Base-by-base conservation (phyloP, 257 asterid species). In the Fraxinus anomala region DNA sequence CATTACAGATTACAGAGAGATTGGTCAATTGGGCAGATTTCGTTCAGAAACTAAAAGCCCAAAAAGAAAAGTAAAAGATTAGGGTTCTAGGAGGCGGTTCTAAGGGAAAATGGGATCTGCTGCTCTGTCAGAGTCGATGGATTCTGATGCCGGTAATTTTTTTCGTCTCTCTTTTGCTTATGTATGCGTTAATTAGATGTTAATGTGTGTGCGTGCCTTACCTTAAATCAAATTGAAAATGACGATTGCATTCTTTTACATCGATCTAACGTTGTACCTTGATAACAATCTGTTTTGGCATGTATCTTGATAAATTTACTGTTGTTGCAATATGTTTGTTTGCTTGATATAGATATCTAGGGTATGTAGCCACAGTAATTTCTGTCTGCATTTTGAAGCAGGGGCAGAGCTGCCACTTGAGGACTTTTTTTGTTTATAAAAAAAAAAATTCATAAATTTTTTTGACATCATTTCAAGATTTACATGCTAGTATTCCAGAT, bases 91-190 rank as follows among this genome's bases (percentile, higher is more conserved):
- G 21, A 68, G 23, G 40, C 23, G 40, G 24, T 3, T 19, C 7
- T 28, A 13, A 8, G 10, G 10, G 28, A 13, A 68, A 68, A 68
- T 68, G 72, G 40, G 36, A 12, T 68, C 72, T 68, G 40, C 42
- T 31, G 72, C 40, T 68, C 13, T 68, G 8, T 28, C 39, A 28
- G 72, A 68, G 31, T 12, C 72, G 39, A 34, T 68, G 72, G 39
- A 68, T 68, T 68, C 72, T 11, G 31, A 65, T 42, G 68, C 31
- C 10, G 74, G 80, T 76, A 76, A 76, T 39, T 16, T 11, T 30
- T 28, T 66, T 40, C 1, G 16, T 23, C 61, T 23, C n/a, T 3
- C 66, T 28, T 67, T 40, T 49, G 24, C 36, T 42, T 9, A 9
- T 76, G 8, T 28, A 1, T 42, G 68, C 23, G 49, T 66, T 26